A percentile compares a stretch with the other conserved stretches of the same genome.
phyloP scores from a whole-genome alignment of 78 protist species.

The Diacronema lutheri region DNA sequence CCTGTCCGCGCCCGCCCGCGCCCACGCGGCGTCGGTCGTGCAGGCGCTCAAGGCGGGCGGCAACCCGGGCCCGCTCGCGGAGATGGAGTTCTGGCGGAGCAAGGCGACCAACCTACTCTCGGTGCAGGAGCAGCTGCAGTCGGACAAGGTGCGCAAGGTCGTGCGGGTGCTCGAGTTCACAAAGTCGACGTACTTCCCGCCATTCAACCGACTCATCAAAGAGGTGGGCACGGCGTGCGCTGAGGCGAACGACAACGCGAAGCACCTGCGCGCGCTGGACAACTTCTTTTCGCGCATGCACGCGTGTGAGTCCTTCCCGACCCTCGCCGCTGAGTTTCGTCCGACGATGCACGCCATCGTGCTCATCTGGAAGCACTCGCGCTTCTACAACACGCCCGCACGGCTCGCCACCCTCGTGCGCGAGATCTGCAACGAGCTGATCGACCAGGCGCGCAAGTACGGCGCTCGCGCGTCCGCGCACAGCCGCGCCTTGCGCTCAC shows the following conservation, averaged over 20 bases:
- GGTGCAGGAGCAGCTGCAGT: constrained; percentile 22
- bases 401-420: constrained; percentile 49
- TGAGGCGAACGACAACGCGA: constrained; percentile 46
- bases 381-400: constrained; percentile 8
- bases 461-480: too few species aligned
- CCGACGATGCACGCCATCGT: constrained; percentile 34
- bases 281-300: not conserved
- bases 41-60: too few species aligned
- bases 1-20: too few species aligned
- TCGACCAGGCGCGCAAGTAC: constrained; percentile 13
- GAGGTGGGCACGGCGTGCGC: constrained; percentile 32
- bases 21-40: too few species aligned
- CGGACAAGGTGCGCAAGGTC: not conserved
- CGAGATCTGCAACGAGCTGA: constrained; percentile 65
- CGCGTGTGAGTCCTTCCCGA: not conserved
- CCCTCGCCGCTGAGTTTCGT: constrained; percentile 4
- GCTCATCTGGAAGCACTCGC: constrained; percentile 27
- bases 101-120: constrained; percentile 50
- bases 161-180: constrained; percentile 39
- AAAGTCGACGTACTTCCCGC: constrained; percentile 31
- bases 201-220: constrained; percentile 27
- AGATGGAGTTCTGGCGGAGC: constrained; percentile 73
- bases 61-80: constrained; percentile 67
- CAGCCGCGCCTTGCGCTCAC: too few species aligned
- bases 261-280: constrained; percentile 38